phyloP scores from a whole-genome alignment of 352 stramenopile species.

The Ochromonadaceae sp. region DNA sequence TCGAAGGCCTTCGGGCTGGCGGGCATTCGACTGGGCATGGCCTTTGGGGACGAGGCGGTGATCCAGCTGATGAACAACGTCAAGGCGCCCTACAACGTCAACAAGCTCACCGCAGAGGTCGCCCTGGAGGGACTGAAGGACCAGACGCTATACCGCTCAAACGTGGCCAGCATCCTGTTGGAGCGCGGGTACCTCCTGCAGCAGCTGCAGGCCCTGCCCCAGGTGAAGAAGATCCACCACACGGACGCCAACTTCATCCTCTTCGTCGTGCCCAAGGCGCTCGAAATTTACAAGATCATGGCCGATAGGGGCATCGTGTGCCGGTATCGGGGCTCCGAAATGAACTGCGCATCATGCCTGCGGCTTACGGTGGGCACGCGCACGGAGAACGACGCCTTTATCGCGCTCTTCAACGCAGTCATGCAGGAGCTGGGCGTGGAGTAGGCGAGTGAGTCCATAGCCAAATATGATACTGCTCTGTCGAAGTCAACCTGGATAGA shows the following conservation, averaged over 20 bases:
- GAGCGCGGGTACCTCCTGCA: constrained; percentile 41
- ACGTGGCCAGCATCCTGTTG: not conserved
- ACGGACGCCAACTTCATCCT: constrained; percentile 96
- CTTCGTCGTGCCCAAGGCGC: constrained; percentile 70
- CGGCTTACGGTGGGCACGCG: constrained; percentile 78
- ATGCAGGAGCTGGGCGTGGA: too few relatives aligned
- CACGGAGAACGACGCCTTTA: constrained; percentile 81
- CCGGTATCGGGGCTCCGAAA: constrained; percentile 79
- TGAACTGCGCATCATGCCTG: constrained; percentile 83
- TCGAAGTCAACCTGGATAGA: too few relatives aligned
- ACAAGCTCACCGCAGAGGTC: constrained; percentile 69
- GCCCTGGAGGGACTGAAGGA: constrained; percentile 31
- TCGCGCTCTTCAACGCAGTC: constrained; percentile 45
- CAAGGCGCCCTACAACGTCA: constrained; percentile 98
- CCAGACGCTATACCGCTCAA: not conserved
- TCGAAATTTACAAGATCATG: constrained; percentile 82
- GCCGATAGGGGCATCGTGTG: constrained; percentile 81
- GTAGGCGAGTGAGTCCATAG: too few relatives aligned
- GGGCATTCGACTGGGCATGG: constrained; percentile 75
- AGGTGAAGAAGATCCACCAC: constrained; percentile 75
- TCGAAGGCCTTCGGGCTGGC: constrained; percentile 95
- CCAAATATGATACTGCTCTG: too few relatives aligned
- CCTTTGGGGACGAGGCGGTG: constrained; percentile 69
- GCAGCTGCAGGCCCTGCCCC: constrained; percentile 63
- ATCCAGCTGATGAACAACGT: constrained; percentile 97